Conservation (phyloP, 495 filamentous ascomycete genomes). For the Neurospora sp. region DNA sequence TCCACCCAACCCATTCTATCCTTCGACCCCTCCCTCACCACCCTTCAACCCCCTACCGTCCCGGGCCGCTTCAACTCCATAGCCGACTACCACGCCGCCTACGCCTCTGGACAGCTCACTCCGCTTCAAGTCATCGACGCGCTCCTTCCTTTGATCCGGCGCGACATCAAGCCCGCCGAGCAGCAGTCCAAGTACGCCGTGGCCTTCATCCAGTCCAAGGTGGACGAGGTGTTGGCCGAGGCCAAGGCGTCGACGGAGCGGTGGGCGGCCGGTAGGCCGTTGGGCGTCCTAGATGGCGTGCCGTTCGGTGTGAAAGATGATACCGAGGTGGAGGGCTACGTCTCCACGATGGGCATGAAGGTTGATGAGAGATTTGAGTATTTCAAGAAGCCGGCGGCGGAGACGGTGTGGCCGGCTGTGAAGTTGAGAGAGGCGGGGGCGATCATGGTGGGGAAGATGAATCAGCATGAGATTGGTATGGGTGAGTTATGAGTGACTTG, state of each 20-base stretch:
- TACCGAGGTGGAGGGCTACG: slow-evolving; percentile 63
- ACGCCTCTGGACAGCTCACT: slow-evolving; percentile 55
- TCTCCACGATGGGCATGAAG: slow-evolving; percentile 46
- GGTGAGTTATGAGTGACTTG: slow-evolving; percentile 6
- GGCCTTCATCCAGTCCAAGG: slow-evolving; percentile 53
- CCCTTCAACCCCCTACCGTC: slow-evolving; percentile 25
- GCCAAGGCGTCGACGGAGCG: slow-evolving; percentile 62
- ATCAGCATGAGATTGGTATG: slow-evolving; percentile 82
- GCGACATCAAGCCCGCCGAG: slow-evolving; percentile 36
- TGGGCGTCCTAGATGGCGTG: slow-evolving; percentile 70
- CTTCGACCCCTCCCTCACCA: slow-evolving; percentile 25
- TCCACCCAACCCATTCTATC: slow-evolving; percentile 15
- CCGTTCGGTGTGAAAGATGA: slow-evolving; percentile 88
- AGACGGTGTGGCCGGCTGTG: slow-evolving; percentile 59
- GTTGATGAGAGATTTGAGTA: slow-evolving; percentile 26
- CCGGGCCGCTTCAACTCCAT: slow-evolving; percentile 52
- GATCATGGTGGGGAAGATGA: slow-evolving; percentile 74
- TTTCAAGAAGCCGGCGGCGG: slow-evolving; percentile 19
- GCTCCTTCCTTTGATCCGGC: slow-evolving; percentile 58
- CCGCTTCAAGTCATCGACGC: slow-evolving; percentile 60
- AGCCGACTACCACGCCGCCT: slow-evolving; percentile 68
- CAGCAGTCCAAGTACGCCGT: slow-evolving; percentile 46
- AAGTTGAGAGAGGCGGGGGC: slow-evolving; percentile 71
- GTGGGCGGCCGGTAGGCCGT: slow-evolving; percentile 52
- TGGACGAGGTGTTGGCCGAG: slow-evolving; percentile 51